Evolutionary conservation across 2,329 filamentous ascomycete genomes (phyloP).

Genomic region (Dendrostoma leiphaemia): DNA sequence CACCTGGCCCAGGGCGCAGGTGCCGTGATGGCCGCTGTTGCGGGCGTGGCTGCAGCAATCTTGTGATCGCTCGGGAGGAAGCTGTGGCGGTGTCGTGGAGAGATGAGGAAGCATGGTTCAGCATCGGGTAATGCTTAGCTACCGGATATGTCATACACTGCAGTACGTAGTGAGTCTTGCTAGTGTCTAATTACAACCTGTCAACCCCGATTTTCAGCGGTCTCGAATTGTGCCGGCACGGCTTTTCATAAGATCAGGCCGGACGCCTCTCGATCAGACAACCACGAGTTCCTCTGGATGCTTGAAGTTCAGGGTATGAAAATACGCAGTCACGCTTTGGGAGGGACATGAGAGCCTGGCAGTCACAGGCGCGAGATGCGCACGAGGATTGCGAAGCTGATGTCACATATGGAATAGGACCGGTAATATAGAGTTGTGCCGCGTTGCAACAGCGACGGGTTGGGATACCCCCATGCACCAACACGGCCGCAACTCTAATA

Average conservation of each 20-base stretch:
- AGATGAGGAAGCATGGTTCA: no score
- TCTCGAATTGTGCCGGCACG: background rate
- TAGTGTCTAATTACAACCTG: conserved; percentile 14
- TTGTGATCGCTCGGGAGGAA: conserved; percentile 23
- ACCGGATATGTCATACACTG: conserved; percentile 6
- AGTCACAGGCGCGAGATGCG: no score
- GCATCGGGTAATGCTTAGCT: no score
- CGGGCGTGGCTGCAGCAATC: conserved; percentile 30
- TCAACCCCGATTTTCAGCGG: no score
- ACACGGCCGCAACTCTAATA: no score
- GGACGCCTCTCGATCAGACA: background rate
- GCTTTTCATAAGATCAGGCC: background rate
- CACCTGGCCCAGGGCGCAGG: conserved; percentile 26
- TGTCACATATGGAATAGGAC: no score
- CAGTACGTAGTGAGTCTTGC: conserved; percentile 6
- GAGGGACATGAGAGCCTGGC: background rate
- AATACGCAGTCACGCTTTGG: no score
- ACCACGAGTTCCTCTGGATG: background rate
- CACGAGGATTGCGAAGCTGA: no score
- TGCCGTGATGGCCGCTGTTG: conserved; percentile 29
- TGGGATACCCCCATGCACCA: no score
- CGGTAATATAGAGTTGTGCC: no score
- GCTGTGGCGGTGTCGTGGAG: background rate
- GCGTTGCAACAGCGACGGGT: no score
- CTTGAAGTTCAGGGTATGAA: no score